A percentile compares a stretch with the other conserved stretches of the same genome.
phyloP scores from a whole-genome alignment of 106 monocot species.

The Allium fistulosum region DNA sequence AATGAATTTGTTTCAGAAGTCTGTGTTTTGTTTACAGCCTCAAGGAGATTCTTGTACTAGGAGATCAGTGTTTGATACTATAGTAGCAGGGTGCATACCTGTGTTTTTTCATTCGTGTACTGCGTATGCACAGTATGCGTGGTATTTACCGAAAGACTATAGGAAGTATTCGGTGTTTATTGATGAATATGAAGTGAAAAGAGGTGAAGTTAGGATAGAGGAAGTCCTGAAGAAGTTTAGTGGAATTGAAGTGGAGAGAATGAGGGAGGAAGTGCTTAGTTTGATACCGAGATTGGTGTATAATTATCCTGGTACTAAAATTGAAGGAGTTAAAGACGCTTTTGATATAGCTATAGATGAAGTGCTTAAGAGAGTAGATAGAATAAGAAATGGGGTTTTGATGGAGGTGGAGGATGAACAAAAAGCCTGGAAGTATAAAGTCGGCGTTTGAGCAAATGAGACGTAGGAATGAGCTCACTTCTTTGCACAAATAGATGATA shows the following conservation, averaged over 20 bases:
- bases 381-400: slow-evolving; percentile 19
- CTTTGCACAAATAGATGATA: slow-evolving; percentile 1
- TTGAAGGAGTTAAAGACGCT: slow-evolving; percentile 49
- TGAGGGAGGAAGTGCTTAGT: slow-evolving; percentile 72
- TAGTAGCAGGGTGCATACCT: slow-evolving; percentile 86
- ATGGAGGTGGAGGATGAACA: slow-evolving; percentile 4
- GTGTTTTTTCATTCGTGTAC: slow-evolving; percentile 79
- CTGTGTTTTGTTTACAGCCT: slow-evolving; percentile 82
- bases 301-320: slow-evolving; percentile 19
- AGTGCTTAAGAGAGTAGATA: slow-evolving; percentile 43
- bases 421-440: slow-evolving; percentile 11
- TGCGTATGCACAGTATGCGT: slow-evolving; percentile 64
- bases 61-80: slow-evolving; percentile 88
- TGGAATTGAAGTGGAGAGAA: slow-evolving; percentile 46
- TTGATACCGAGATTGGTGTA: slow-evolving; percentile 75
- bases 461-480: slow-evolving; percentile 25
- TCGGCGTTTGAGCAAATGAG: slow-evolving; percentile 5
- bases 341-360: slow-evolving; percentile 71
- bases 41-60: slow-evolving; percentile 83
- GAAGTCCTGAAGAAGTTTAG: slow-evolving; percentile 41
- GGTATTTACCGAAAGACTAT: slow-evolving; percentile 26
- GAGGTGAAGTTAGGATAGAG: slow-evolving; percentile 41
- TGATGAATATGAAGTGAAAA: slow-evolving; percentile 43
- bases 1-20: slow-evolving; percentile 51
- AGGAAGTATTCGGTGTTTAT: slow-evolving; percentile 82